Percentiles rank a stretch among this genome's conserved stretches.
phyloP scores from a whole-genome alignment of 2,329 filamentous ascomycete species.

The Xylariaceae sp. region DNA sequence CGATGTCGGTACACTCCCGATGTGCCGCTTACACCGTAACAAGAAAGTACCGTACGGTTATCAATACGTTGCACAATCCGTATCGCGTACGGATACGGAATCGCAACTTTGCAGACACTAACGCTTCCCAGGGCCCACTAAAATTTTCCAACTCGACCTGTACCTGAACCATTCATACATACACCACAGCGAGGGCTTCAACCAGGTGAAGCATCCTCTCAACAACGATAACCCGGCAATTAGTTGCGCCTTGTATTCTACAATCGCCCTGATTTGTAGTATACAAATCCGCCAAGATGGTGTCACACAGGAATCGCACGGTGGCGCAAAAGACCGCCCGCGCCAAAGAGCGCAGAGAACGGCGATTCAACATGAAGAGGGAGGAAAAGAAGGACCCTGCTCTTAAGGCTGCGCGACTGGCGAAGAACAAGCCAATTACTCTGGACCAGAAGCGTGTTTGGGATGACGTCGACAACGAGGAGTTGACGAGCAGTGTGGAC shows the following conservation, averaged over 20 bases:
- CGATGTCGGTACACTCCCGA: no score
- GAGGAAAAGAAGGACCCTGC: slow-evolving; percentile 80
- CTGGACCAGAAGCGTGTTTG: slow-evolving; percentile 85
- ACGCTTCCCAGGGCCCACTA: slow-evolving; percentile 13
- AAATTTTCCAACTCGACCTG: slow-evolving; percentile 15
- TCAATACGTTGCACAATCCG: no score
- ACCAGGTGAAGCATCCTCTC: not conserved
- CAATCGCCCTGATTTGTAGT: not conserved
- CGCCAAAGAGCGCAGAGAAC: slow-evolving; percentile 69
- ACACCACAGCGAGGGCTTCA: no score
- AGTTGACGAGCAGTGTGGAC: slow-evolving; percentile 51
- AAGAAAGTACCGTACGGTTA: no score
- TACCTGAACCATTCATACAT: no score
- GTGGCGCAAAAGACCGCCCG: slow-evolving; percentile 73
- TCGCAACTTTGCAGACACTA: not conserved
- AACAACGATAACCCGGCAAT: not conserved
- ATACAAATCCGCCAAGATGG: slow-evolving; percentile 8
- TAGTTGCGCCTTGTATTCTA: not conserved
- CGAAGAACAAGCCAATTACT: slow-evolving; percentile 72
- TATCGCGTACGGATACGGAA: no score
- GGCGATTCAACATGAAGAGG: slow-evolving; percentile 72
- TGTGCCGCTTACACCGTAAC: no score
- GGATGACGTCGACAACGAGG: slow-evolving; percentile 67
- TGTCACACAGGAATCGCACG: slow-evolving; percentile 21
- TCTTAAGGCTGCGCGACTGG: slow-evolving; percentile 65